These are phyloP conservation scores for Cnidoscolus chayamansa DNA, from an alignment of 441 rosid species.

Conservation along the genomic window DNA sequence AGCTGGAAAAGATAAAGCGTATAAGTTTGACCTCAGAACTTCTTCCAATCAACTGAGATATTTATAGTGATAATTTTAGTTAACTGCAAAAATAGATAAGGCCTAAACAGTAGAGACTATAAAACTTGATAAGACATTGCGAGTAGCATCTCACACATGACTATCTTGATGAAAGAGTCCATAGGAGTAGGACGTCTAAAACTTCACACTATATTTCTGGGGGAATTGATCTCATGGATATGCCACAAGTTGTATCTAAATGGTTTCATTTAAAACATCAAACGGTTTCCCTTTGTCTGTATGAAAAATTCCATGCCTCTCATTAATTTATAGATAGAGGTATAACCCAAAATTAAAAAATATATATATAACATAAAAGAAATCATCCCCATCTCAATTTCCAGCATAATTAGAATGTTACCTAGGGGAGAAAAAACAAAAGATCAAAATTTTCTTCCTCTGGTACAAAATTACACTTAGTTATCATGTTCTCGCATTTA, in stretches of 20 bases:
- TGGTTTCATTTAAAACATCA: background rate
- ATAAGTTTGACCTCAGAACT: too few relatives aligned
- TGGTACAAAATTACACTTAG: background rate
- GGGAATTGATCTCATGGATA: background rate
- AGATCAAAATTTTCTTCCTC: background rate
- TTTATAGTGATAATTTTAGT: too few relatives aligned
- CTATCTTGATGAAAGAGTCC: background rate
- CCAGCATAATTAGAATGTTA: background rate
- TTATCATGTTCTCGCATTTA: background rate
- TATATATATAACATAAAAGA: background rate
- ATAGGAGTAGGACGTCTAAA: constrained; percentile 2
- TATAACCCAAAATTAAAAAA: background rate
- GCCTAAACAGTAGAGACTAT: too few relatives aligned
- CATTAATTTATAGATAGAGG: background rate
- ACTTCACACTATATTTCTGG: background rate
- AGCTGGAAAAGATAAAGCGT: too few relatives aligned
- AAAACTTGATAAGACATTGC: too few relatives aligned
- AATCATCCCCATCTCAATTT: background rate
- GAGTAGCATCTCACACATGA: background rate
- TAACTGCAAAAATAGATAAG: too few relatives aligned
- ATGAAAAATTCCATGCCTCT: background rate
- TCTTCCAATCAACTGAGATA: too few relatives aligned
- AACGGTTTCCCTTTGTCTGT: background rate
- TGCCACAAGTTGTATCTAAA: background rate
- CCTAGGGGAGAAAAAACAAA: background rate